phyloP scores from a whole-genome alignment of 192 early-diverging fungal species.

The Coemansia sp. region DNA sequence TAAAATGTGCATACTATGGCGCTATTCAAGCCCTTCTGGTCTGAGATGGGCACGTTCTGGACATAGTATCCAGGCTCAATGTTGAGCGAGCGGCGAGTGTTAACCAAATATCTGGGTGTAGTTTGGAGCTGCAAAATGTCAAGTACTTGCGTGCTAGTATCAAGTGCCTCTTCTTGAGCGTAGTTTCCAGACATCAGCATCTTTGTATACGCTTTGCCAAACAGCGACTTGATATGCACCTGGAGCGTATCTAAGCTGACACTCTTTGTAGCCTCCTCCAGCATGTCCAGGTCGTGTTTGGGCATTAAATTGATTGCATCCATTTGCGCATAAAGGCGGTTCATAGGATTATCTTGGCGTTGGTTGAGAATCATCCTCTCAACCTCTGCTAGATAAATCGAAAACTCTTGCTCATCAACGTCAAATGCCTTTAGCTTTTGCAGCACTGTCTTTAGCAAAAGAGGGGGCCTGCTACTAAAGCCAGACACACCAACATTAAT shows the following conservation, averaged over 20 bases:
- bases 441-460: slow-evolving; percentile 68
- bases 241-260: slow-evolving; percentile 70
- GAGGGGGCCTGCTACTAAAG: slow-evolving; percentile 81
- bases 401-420: slow-evolving; percentile 67
- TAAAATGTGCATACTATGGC: slow-evolving; percentile 77
- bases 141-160: slow-evolving; percentile 58
- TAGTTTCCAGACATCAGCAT: slow-evolving; percentile 85
- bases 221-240: slow-evolving; percentile 67
- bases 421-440: slow-evolving; percentile 62
- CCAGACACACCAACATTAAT: slow-evolving; percentile 68
- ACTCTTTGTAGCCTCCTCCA: slow-evolving; percentile 66
- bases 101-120: slow-evolving; percentile 31
- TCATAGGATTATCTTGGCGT: not conserved
- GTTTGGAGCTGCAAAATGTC: slow-evolving; percentile 59
- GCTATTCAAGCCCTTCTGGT: slow-evolving; percentile 79
- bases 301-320: not conserved
- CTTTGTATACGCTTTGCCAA: slow-evolving; percentile 70
- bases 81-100: not conserved
- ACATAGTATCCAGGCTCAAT: slow-evolving; percentile 33
- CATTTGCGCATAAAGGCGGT: not conserved
- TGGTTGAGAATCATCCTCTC: not conserved
- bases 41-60: slow-evolving; percentile 29
- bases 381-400: slow-evolving; percentile 12
- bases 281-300: slow-evolving; percentile 65
- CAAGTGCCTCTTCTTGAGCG: slow-evolving; percentile 62